Conservation (phyloP, 2,329 filamentous ascomycete species). For the Taxawa tesnikishii region DNA sequence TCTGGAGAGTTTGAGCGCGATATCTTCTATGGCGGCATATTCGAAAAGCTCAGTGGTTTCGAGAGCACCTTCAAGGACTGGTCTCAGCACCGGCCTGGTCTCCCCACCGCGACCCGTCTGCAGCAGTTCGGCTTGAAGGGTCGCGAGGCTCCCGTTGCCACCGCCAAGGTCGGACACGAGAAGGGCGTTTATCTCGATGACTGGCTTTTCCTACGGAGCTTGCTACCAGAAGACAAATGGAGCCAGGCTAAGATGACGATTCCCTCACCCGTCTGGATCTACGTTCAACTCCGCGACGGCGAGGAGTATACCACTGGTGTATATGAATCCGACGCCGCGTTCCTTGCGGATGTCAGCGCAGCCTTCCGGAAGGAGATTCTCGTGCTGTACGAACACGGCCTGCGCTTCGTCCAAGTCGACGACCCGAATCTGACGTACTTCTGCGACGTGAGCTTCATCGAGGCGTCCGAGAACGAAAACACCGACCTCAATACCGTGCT, state of each 20-base stretch:
- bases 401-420: constrained; percentile 13
- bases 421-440: constrained; percentile 16
- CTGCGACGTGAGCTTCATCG: constrained; percentile 13
- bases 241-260: constrained; percentile 14
- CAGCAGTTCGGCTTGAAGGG: constrained; percentile 10
- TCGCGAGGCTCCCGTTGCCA: constrained; percentile 12
- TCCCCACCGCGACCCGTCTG: constrained; percentile 12
- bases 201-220: constrained; percentile 11
- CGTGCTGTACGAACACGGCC: constrained; percentile 13
- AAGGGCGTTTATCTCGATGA: constrained; percentile 13
- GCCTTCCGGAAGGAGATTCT: too few species aligned
- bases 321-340: constrained; percentile 3
- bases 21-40: constrained; percentile 16
- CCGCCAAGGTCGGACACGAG: constrained; percentile 11
- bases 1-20: too few species aligned
- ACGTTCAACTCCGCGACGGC: constrained; percentile 1
- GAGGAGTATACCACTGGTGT: background rate
- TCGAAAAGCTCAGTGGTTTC: constrained; percentile 13
- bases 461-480: constrained; percentile 11
- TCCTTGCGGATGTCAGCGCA: too few species aligned
- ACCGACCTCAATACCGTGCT: constrained; percentile 11
- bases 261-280: constrained; percentile 3
- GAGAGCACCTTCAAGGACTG: constrained; percentile 7
- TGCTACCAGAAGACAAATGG: constrained; percentile 8
- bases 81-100: constrained; percentile 11